A percentile compares a stretch with the other conserved stretches of the same genome.
phyloP scores from a whole-genome alignment of 2,329 filamentous ascomycete species.

The Exophiala sp. region DNA sequence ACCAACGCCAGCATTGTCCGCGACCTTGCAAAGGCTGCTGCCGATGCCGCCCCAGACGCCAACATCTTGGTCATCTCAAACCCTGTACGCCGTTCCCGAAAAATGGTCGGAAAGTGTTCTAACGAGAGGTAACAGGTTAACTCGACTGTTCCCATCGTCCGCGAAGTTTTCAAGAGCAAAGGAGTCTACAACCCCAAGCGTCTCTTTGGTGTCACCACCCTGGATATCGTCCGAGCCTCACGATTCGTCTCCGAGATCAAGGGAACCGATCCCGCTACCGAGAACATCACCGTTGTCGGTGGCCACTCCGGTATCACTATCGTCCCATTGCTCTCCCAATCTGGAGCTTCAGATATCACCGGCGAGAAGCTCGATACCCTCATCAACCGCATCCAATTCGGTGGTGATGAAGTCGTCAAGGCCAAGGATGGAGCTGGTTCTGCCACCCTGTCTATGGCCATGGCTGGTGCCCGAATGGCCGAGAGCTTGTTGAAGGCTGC shows the following conservation, averaged over 20 bases:
- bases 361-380: slow-evolving; percentile 72
- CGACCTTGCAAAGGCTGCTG: slow-evolving; percentile 92
- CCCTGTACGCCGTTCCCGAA: too few relatives aligned
- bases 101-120: too few relatives aligned
- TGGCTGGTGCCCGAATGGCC: slow-evolving; percentile 81
- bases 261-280: slow-evolving; percentile 80
- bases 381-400: slow-evolving; percentile 94
- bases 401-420: slow-evolving; percentile 98
- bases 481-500: slow-evolving; percentile 90
- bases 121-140: slow-evolving; percentile 61
- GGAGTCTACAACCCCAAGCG: slow-evolving; percentile 99
- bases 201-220: slow-evolving; percentile 98
- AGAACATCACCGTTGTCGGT: slow-evolving; percentile 94
- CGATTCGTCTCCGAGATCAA: slow-evolving; percentile 97
- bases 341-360: slow-evolving; percentile 76
- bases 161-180: slow-evolving; percentile 91
- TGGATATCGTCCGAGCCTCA: slow-evolving; percentile 95
- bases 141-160: slow-evolving; percentile 96
- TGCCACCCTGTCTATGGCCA: slow-evolving; percentile 97
- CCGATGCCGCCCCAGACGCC: slow-evolving; percentile 82
- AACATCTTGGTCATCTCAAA: slow-evolving; percentile 98
- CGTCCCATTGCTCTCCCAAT: slow-evolving; percentile 94
- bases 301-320: slow-evolving; percentile 98
- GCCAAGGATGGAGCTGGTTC: slow-evolving; percentile 98
- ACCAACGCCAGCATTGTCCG: slow-evolving; percentile 99